Percentiles rank a stretch among this genome's conserved stretches.
Evolutionary conservation across 23 red algal genomes (phyloP).

Genomic region (Agarophyton chilense): DNA sequence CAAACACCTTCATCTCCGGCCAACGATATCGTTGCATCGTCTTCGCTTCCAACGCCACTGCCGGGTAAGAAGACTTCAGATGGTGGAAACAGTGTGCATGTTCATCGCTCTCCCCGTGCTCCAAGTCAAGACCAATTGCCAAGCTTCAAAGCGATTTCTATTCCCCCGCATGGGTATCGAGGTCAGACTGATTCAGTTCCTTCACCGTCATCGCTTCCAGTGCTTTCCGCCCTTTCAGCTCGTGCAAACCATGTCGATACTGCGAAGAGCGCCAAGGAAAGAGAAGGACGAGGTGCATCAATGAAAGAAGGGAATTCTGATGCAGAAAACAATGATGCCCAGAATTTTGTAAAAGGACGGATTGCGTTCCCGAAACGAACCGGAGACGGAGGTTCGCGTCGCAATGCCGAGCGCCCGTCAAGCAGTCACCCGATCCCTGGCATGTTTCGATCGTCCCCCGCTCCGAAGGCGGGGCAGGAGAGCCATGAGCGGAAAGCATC

Average conservation of each 20-base stretch:
- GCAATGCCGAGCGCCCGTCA: neutral
- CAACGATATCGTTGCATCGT: conserved; percentile 12
- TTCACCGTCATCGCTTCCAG: conserved; percentile 45
- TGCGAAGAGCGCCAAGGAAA: conserved; percentile 14
- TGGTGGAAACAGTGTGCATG: neutral
- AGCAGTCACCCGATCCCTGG: conserved; percentile 15
- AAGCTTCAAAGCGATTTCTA: conserved; percentile 23
- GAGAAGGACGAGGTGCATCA: neutral
- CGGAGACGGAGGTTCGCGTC: neutral
- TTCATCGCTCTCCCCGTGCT: conserved; percentile 38
- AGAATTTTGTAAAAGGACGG: neutral
- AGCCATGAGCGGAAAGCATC: neutral
- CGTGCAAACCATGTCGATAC: neutral
- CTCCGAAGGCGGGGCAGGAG: neutral
- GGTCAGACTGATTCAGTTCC: conserved; percentile 49
- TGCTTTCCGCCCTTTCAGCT: conserved; percentile 43
- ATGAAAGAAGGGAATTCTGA: neutral
- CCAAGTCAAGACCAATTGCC: neutral
- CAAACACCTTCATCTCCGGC: conserved; percentile 28
- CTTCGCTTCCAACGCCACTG: conserved; percentile 53
- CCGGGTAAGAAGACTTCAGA: neutral
- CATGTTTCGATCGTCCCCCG: conserved; percentile 41
- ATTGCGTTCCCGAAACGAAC: neutral
- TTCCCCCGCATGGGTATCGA: neutral
- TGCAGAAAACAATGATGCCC: neutral